Percentiles rank a stretch among this genome's conserved stretches.
These are phyloP conservation scores for Tolypocladium paradoxum DNA, from an alignment of 2,329 filamentous ascomycete species.

Conservation along the genomic window DNA sequence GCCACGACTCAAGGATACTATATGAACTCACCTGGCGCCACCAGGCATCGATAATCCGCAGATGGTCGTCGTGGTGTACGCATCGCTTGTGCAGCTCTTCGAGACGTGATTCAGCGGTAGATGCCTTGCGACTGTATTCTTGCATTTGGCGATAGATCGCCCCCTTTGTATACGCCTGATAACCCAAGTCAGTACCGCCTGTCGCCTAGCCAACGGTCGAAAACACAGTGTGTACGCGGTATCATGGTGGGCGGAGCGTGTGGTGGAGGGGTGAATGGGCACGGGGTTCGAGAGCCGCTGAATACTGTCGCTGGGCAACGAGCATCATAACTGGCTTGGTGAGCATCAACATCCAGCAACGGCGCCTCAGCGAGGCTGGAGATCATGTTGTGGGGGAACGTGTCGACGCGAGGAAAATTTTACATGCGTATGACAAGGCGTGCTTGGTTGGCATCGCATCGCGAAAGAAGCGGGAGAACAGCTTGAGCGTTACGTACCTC, in stretches of 20 bases:
- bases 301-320: constrained; percentile 18
- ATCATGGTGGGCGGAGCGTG: constrained; percentile 5
- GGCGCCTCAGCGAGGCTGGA: constrained; percentile 15
- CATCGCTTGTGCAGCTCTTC: constrained; percentile 70
- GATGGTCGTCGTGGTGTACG: constrained; percentile 81
- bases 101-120: constrained; percentile 68
- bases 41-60: constrained; percentile 86
- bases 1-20: neutral
- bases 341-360: constrained; percentile 23
- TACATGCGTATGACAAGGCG: neutral
- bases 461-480: constrained; percentile 11
- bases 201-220: neutral
- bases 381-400: constrained; percentile 3
- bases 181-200: constrained; percentile 13
- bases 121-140: constrained; percentile 89
- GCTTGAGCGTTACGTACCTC: constrained; percentile 47
- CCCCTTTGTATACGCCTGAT: constrained; percentile 55
- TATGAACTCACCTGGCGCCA: constrained; percentile 67
- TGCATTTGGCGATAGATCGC: constrained; percentile 96
- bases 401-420: neutral
- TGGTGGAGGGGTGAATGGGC: constrained; percentile 2
- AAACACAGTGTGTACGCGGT: neutral
- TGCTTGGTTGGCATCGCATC: constrained; percentile 2
- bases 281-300: constrained; percentile 13
- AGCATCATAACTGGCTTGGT: constrained; percentile 26